Base-by-base conservation (phyloP, 306 rosid species). In the Dalbergia cochinchinensis region DNA sequence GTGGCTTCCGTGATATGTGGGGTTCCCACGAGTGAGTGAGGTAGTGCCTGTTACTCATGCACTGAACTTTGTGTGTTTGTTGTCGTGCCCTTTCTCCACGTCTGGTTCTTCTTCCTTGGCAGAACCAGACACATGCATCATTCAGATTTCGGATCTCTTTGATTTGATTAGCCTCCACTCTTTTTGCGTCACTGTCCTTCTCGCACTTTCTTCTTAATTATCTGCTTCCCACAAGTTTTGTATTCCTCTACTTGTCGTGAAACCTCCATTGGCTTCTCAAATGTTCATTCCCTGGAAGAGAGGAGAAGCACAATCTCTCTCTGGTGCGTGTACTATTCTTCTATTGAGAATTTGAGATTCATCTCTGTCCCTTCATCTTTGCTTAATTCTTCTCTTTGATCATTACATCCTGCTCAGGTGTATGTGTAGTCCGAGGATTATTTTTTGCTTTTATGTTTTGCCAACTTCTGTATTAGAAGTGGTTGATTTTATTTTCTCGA, bases 1-100 rank as follows among this genome's bases (percentile, higher is more conserved):
- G 70, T 87, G 34, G 79, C 80, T 63, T 79, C 71, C 71, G 47
- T 76, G 65, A 18, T 78, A 20, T 85, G 89, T 85, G 81, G 87
- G 84, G 31, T 26, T 45, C 11, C 9, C 10, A 45, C 1, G 9
- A 45, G 13, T 10, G 14, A 45, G 14, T 45, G 50, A 45, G 50
- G 31, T 26, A 2, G 31, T 45, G 11, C 10, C 50, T 11, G 0
- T 20, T 31, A 18, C 9, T 85, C 82, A 80, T 83, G 80, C 87
- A 57, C 16, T 83, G 10, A 80, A 80, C 81, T 47, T 59, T 77
- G 80, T 72, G 74, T 85, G 14, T 11, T 78, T 71, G 33, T 84
- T 87, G 79, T 82, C 74, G 80, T 84, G 73, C 62, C 81, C 11
- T 48, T 78, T 12, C 50, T 31, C 59, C 75, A 63, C 26, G 19